Evolutionary conservation across 1,284 basidiomycete species (phyloP).

Genomic region (Fomitopsis betulina): DNA sequence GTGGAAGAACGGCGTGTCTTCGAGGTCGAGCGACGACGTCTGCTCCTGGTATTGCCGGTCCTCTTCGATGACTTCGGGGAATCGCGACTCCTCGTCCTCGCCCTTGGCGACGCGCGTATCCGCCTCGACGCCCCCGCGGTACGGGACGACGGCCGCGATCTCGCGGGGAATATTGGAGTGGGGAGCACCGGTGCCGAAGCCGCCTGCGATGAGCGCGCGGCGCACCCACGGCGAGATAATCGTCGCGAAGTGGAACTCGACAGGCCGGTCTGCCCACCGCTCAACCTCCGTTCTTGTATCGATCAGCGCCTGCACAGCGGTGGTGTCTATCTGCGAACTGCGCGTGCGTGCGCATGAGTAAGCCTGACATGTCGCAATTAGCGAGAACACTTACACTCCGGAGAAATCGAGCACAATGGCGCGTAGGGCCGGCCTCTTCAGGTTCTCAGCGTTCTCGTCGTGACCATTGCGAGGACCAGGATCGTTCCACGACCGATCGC

Average conservation of each 20-base stretch:
- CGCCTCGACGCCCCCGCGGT: conserved; percentile 36
- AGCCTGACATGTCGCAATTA: neutral
- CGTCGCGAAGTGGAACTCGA: conserved; percentile 89
- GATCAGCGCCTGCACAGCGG: conserved; percentile 87
- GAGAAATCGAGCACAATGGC: conserved; percentile 94
- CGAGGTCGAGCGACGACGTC: conserved; percentile 39
- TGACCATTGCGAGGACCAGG: conserved; percentile 62
- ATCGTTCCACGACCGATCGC: conserved; percentile 95
- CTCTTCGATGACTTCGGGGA: conserved; percentile 3
- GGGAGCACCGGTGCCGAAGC: conserved; percentile 68
- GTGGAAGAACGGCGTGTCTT: conserved; percentile 84
- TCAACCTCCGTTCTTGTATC: conserved; percentile 88
- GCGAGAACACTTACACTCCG: conserved; percentile 54
- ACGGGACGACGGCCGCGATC: conserved; percentile 70
- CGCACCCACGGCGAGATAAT: conserved; percentile 94
- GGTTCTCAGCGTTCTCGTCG: conserved; percentile 47
- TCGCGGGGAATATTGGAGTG: conserved; percentile 48
- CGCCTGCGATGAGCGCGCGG: conserved; percentile 82
- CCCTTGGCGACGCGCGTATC: conserved; percentile 6
- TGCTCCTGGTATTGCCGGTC: conserved; percentile 14
- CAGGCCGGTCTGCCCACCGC: conserved; percentile 76
- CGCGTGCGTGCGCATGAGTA: neutral
- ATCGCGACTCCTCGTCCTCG: conserved; percentile 22
- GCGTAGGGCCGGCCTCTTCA: conserved; percentile 64
- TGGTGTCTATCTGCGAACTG: conserved; percentile 80